A percentile compares a stretch with the other conserved stretches of the same genome.
Conservation (phyloP, 208 protist species). For the Trypanosoma conorhini region DNA sequence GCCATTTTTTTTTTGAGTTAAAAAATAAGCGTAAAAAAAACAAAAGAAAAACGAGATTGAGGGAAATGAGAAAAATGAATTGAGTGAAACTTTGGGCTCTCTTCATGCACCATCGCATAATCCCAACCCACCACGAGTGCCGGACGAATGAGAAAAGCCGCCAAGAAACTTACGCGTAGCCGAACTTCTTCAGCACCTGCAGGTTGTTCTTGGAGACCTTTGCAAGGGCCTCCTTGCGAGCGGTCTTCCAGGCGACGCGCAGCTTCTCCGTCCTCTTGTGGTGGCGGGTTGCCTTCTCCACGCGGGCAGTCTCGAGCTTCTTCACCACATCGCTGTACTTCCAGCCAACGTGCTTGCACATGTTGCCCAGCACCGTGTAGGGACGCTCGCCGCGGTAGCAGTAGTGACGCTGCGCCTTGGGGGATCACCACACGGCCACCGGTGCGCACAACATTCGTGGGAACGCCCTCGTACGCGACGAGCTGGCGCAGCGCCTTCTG, state of each 20-base stretch:
- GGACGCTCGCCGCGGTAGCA: constrained; percentile 79
- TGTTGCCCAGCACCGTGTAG: constrained; percentile 85
- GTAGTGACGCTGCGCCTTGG: constrained; percentile 69
- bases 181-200: constrained; percentile 90
- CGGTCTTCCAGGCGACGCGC: constrained; percentile 61
- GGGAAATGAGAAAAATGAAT: constrained; percentile 30
- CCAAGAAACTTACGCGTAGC: constrained; percentile 62
- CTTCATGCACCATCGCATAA: constrained; percentile 2
- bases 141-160: background rate
- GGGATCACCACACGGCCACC: constrained; percentile 74
- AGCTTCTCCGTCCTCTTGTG: constrained; percentile 74
- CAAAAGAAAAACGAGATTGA: constrained; percentile 26
- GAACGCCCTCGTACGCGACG: constrained; percentile 83
- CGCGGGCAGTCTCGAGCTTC: constrained; percentile 74
- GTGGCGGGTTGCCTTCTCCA: constrained; percentile 71
- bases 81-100: background rate
- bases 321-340: constrained; percentile 86
- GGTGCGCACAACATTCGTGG: constrained; percentile 64
- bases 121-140: background rate
- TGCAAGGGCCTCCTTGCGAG: constrained; percentile 67
- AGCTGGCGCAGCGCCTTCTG: constrained; percentile 73
- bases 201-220: constrained; percentile 90
- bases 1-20: too few relatives aligned
- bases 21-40: too few relatives aligned
- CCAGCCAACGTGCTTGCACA: constrained; percentile 90